These are phyloP conservation scores for Combretum micranthum DNA, from an alignment of 345 rosid genomes.

Conservation along the genomic window DNA sequence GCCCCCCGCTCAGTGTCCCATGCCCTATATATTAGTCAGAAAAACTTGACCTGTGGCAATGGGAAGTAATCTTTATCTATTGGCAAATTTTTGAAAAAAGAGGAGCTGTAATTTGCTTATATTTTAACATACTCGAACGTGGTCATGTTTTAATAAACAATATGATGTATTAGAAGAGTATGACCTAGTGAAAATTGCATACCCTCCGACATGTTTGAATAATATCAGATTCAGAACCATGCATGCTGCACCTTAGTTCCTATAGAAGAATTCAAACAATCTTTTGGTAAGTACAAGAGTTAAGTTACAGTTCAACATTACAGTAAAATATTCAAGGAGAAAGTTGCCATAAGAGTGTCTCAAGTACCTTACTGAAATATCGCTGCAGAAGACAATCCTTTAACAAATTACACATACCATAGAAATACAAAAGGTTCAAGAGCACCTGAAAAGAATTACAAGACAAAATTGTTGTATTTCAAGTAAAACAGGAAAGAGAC, in stretches of 20 bases:
- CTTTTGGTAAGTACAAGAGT: neutral
- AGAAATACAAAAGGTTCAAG: constrained; percentile 52
- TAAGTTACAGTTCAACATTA: neutral
- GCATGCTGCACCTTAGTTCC: constrained; percentile 39
- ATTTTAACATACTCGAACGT: neutral
- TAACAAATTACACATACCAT: constrained; percentile 53
- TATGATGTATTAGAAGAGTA: neutral
- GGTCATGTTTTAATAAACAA: neutral
- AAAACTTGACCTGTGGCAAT: too few species aligned
- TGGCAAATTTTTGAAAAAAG: too few species aligned
- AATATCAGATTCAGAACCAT: constrained; percentile 35
- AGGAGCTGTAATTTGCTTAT: too few species aligned
- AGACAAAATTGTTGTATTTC: too few species aligned
- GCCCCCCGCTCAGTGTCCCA: too few species aligned
- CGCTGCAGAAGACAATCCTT: constrained; percentile 69
- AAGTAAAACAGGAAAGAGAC: too few species aligned
- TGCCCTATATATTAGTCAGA: too few species aligned
- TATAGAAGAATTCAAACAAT: constrained; percentile 2
- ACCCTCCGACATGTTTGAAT: constrained; percentile 49
- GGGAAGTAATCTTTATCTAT: too few species aligned
- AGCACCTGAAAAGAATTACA: constrained; percentile 28
- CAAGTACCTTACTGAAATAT: constrained; percentile 52
- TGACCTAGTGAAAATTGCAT: constrained; percentile 8
- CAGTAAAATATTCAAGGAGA: neutral
- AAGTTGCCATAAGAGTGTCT: neutral